Evolutionary conservation across 768 basidiomycete species (phyloP), one percentile per base, ranked within the genome.

Genomic region (Tricholoma flavovirens): DNA sequence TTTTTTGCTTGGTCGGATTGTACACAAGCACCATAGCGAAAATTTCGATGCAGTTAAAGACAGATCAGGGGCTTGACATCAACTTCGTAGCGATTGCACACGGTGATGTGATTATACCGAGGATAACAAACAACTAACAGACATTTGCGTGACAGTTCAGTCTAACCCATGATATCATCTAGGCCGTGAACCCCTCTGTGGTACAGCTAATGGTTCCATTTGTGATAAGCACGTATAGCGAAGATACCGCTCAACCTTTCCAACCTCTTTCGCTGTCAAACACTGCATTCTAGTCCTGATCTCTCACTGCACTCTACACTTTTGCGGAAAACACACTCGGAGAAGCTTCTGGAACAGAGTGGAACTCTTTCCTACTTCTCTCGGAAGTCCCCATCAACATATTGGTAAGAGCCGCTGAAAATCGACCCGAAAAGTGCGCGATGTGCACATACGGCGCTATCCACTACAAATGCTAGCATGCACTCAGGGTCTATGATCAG

Each of bases 381-480:
- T 43, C 40, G 32, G 46, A 50, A 35, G 33, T 35, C 21, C 45
- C 53, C 17, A 56, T 55, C 38, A 32, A 36, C 35, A 33, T 49
- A 56, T 59, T 60, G 30, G 55, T 60, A 60, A 60, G 57, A 60
- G 42, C 49, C 59, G 60, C 54, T 22, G 42, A 21, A 30, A 58
- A 59, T 61, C 53, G 26, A 62, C 57, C 61, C 67, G 65, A 66
- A 60, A 59, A 57, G 32, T 58, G 9, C 63, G 65, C 61, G 59
- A 62, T 65, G 51, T 30, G 49, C 40, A n/a, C 19, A 26, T 14
- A 5, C 19, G 11, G 11, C 6, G 4, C 10, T 5, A 6, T 6
- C 21, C 4, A 24, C 19, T 19, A 42, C 40, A 21, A 8, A 32
- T 26, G 5, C 24, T 26, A 2, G 24, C 24, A 3, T 26, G 24